phyloP scores from a whole-genome alignment of 768 basidiomycete species.

The Tulasnella sp. region DNA sequence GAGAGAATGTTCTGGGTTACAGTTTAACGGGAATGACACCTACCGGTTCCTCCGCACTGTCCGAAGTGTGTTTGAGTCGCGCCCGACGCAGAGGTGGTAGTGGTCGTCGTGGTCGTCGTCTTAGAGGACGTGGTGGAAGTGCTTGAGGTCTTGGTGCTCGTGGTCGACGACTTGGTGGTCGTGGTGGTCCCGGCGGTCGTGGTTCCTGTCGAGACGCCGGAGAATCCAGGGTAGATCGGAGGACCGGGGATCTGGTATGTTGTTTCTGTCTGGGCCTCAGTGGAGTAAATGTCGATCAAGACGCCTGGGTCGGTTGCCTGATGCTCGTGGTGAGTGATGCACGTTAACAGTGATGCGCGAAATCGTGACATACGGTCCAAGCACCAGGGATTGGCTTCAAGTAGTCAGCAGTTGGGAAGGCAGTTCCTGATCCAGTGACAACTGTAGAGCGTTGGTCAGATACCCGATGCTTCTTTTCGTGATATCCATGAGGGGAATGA shows the following conservation, averaged over 20 bases:
- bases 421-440: conserved; percentile 20
- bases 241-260: conserved; percentile 16
- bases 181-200: not conserved
- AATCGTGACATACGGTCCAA: not conserved
- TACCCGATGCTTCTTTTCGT: not conserved
- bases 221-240: conserved; percentile 2
- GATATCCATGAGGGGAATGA: not conserved
- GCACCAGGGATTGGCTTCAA: conserved; percentile 20
- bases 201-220: not conserved
- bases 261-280: conserved; percentile 12
- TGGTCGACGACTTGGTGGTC: not conserved
- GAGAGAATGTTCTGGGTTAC: not conserved
- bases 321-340: not conserved
- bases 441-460: not conserved
- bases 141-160: not conserved
- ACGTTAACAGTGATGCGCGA: not conserved
- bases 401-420: conserved; percentile 13
- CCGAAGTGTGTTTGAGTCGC: not conserved
- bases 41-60: conserved; percentile 2
- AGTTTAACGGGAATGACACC: not conserved
- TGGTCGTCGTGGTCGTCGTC: not conserved
- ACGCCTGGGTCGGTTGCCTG: conserved; percentile 16
- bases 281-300: conserved; percentile 14
- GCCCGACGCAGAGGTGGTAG: not conserved
- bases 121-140: not conserved